Evolutionary conservation across 352 stramenopile species (phyloP).

Genomic region (Thalassiosira mediterranea): DNA sequence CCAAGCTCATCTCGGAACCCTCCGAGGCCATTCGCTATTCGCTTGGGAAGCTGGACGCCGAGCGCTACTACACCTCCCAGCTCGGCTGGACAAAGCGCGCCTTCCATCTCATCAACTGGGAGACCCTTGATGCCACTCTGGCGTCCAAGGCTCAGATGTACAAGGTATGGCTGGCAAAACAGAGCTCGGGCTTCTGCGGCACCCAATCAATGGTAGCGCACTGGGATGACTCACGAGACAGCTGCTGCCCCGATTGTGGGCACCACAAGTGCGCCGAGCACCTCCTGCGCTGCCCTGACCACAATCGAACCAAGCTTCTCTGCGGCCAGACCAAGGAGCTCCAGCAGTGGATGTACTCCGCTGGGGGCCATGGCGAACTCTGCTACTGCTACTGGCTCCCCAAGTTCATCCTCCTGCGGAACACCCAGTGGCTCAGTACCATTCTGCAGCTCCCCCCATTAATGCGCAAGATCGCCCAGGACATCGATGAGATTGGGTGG

Average conservation of each 20-base stretch:
- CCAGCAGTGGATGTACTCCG: neutral
- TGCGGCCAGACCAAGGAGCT: neutral
- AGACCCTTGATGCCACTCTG: neutral
- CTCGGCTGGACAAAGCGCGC: neutral
- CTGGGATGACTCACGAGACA: neutral
- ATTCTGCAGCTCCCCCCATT: neutral
- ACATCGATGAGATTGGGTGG: constrained; percentile 19
- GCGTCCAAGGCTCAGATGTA: constrained; percentile 17
- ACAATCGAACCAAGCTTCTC: neutral
- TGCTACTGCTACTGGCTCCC: neutral
- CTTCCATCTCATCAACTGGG: constrained; percentile 17
- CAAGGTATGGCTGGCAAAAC: constrained; percentile 28
- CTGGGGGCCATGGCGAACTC: neutral
- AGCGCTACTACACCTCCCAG: neutral
- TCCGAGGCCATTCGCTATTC: neutral
- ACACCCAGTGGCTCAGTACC: neutral
- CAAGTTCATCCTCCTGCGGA: constrained; percentile 12
- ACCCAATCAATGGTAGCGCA: neutral
- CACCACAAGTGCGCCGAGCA: neutral
- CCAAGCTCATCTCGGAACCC: constrained; percentile 13
- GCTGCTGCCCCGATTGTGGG: constrained; percentile 23
- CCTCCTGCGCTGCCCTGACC: constrained; percentile 8
- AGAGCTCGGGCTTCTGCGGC: constrained; percentile 2
- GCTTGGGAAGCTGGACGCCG: neutral
- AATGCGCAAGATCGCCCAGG: neutral